phyloP scores from a whole-genome alignment of 768 basidiomycete species.

The Lentinula guzmanii region DNA sequence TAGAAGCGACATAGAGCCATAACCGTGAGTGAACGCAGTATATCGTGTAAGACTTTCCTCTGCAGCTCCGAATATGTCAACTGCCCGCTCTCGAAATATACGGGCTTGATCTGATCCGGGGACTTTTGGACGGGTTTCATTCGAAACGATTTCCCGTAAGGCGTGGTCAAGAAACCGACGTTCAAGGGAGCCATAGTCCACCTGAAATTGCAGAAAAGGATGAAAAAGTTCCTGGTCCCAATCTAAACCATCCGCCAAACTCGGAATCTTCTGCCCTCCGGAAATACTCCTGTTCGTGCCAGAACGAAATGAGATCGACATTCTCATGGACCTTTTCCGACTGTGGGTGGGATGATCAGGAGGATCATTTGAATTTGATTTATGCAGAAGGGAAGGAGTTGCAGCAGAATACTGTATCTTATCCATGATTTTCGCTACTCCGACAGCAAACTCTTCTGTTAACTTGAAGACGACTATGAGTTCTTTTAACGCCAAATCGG shows the following conservation, averaged over 20 bases:
- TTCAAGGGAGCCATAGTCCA: constrained; percentile 79
- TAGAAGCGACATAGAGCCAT: constrained; percentile 70
- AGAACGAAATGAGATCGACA: constrained; percentile 60
- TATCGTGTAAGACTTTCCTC: constrained; percentile 79
- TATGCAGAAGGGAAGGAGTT: constrained; percentile 16
- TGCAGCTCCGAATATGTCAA: constrained; percentile 69
- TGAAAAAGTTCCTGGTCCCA: constrained; percentile 95
- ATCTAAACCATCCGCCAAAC: constrained; percentile 36
- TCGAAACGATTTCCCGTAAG: constrained; percentile 42
- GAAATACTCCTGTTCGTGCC: constrained; percentile 27
- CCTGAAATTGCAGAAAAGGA: constrained; percentile 88
- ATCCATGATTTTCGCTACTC: constrained; percentile 71
- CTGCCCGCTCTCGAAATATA: constrained; percentile 65
- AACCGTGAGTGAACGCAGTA: constrained; percentile 82
- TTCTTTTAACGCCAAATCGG: constrained; percentile 56
- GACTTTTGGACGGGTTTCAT: constrained; percentile 33
- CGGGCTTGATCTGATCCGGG: constrained; percentile 48
- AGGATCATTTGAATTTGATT: constrained; percentile 15
- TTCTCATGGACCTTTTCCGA: constrained; percentile 54
- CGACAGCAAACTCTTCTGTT: constrained; percentile 79
- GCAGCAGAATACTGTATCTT: constrained; percentile 45
- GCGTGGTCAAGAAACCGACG: constrained; percentile 57
- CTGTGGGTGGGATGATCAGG: constrained; percentile 20
- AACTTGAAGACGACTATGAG: constrained; percentile 66
- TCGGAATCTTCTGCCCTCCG: constrained; percentile 14